Evolutionary conservation across 2,329 filamentous ascomycete species (phyloP), one percentile per base, ranked within the genome.

Genomic region (Metarhizium rileyi): DNA sequence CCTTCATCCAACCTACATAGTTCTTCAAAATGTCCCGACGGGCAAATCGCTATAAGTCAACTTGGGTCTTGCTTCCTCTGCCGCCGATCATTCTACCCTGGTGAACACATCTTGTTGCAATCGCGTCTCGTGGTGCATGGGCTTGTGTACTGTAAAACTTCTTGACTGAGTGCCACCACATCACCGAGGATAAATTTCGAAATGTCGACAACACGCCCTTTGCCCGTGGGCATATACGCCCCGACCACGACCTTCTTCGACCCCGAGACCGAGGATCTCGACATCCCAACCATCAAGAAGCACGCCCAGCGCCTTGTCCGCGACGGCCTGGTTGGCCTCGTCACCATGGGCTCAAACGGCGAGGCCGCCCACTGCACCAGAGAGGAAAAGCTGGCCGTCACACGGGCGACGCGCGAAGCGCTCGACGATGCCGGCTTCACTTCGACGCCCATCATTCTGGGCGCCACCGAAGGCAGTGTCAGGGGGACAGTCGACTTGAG

Each of bases 211-310:
- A 33, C 33, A 28, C 49, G 49, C 42, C 20, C 44, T 50, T 78
- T 94, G 49, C 84, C 86, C 42, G 84, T 84, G 61, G 87, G 88
- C 64, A 90, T 93, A 65, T 94, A 93, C 68, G 86, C 86, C 52
- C 89, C 89, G 25, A 91, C 86, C 53, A 88, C 93, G 83, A 94
- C 88, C 61, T 94, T 95, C 67, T 95, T 95, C 73, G 74, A 91
- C 68, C 76, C 84, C 6, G 78, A 84, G 56, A 93, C 87, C 43
- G 89, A 95, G 69, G 87, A 93, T 45, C 77, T 95, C 59, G 89
- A 95, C 63, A 81, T 90, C 55, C 75, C 85, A 33, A 78, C 79
- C 52, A 87, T 93, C 70, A 86, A 87, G 69, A 84, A 79, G 63
- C 89, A 95, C 64, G 86, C 87, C 23, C 80, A 87, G 57, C 84